Base-by-base conservation (phyloP, 176 grass and related monocot species). In the Microstegium vimineum region DNA sequence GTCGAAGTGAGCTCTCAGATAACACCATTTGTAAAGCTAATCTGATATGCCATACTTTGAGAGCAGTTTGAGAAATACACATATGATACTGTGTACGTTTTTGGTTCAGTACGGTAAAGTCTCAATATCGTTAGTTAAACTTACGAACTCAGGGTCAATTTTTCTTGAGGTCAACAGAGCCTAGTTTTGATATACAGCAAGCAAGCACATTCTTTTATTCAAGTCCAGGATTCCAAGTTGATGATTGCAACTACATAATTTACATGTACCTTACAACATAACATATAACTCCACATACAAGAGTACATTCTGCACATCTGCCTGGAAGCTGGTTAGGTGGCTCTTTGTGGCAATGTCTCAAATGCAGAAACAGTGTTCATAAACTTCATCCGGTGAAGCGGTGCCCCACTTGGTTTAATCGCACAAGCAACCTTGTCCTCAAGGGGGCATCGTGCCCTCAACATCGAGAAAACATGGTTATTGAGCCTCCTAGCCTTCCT, bases 401-500 rank as follows among this genome's bases (percentile, higher is more conserved):
- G 96, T 43, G 96, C 96, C 10, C 96, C 96, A 11, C 96, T 98
- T 66, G 94, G 96, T 83, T 98, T 98, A 64, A 98, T 98, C 12
- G 89, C 90, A 75, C 96, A 95, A 16, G 96, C 96, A 47, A 94
- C 75, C 82, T 98, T 98, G 69, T 98, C 95, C 85, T 98, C 95
- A 0, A 98, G 95, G 66, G 95, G 96, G 36, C 96, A 98, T 22
- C 96, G 93, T 3, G 96, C 93, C 78, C 90, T 93, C 82, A 98
- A 25, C 88, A 98, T 98, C 82, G 89, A 95, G 83, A 95, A 95
- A 42, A 98, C 93, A 76, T 95, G 89, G 68, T 93, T 98, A 71
- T 98, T 98, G 32, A 98, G 81, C 80, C 96, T 95, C 82, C 96
- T 95, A 4, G 92, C 90, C 75, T 98, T 98, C 89, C 89, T 98